A percentile compares a stretch with the other conserved stretches of the same genome.
Evolutionary conservation across 495 filamentous ascomycete species (phyloP).

Genomic region (Thermothielavioides terrestris): DNA sequence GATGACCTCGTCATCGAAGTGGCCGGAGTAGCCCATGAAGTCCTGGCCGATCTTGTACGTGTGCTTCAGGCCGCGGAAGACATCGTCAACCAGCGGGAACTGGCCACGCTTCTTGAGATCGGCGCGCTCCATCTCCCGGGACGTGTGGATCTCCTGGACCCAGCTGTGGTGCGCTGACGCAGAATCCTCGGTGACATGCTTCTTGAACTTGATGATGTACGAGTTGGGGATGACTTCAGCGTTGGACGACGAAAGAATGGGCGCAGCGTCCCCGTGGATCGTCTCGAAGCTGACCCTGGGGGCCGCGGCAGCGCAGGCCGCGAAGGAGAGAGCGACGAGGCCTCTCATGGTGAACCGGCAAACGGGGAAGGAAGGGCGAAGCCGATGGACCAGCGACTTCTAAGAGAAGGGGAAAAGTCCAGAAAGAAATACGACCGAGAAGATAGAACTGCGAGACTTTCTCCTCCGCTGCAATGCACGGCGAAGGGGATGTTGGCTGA

Average conservation of each 20-base stretch:
- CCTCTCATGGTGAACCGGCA: constrained; percentile 59
- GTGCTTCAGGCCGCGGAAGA: constrained; percentile 84
- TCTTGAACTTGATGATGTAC: constrained; percentile 98
- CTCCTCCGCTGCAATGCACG: constrained; percentile 17
- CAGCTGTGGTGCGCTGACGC: constrained; percentile 77
- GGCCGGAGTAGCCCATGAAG: constrained; percentile 85
- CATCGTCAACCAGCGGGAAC: constrained; percentile 57
- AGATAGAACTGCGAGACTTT: constrained; percentile 20
- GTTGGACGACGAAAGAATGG: constrained; percentile 72
- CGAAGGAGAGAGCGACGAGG: constrained; percentile 56
- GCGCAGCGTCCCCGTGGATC: constrained; percentile 79
- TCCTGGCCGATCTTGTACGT: constrained; percentile 83
- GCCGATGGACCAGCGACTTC: constrained; percentile 39
- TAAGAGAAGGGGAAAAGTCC: constrained; percentile 19
- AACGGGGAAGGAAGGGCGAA: constrained; percentile 26
- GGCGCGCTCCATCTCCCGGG: constrained; percentile 49
- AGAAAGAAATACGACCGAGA: constrained; percentile 18
- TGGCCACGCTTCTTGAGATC: constrained; percentile 89
- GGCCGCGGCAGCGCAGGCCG: constrained; percentile 61
- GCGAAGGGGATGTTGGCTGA: constrained; percentile 29
- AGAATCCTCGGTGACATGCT: constrained; percentile 63
- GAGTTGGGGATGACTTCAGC: constrained; percentile 73
- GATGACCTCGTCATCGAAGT: constrained; percentile 89
- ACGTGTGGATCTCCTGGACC: constrained; percentile 75
- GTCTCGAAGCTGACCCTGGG: constrained; percentile 66